These are phyloP conservation scores for Talaromyces marneffei DNA, from an alignment of 2,329 filamentous ascomycete genomes.

Conservation along the genomic window DNA sequence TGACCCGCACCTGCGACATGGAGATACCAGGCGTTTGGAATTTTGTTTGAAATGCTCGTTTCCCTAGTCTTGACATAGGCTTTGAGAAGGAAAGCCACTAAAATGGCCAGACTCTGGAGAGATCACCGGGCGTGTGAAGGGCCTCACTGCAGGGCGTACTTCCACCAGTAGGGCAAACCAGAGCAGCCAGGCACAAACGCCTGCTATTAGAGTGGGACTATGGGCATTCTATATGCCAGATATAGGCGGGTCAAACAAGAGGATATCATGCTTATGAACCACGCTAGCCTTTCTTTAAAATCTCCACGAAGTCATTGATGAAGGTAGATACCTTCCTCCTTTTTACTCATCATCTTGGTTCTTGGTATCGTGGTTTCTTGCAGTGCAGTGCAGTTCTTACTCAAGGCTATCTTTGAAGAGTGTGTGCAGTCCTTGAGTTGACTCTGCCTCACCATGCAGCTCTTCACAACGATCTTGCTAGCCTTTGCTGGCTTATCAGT, in stretches of 20 bases:
- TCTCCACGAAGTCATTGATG: not conserved
- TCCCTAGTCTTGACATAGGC: not conserved
- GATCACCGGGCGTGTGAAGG: not conserved
- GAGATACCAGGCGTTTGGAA: not conserved
- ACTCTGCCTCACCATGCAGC: slow-evolving; percentile 1
- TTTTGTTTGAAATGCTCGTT: not conserved
- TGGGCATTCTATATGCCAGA: not conserved
- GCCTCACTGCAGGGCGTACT: not conserved
- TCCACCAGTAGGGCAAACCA: not conserved
- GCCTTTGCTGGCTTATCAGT: slow-evolving; percentile 3
- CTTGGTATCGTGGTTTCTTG: not conserved
- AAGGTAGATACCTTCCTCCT: not conserved
- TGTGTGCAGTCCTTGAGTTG: not conserved
- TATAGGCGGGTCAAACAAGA: not conserved
- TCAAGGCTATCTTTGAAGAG: not conserved
- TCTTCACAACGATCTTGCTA: slow-evolving; percentile 1
- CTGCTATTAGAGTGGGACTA: not conserved
- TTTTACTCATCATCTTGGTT: not conserved
- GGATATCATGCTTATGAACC: not conserved
- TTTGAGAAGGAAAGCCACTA: not conserved
- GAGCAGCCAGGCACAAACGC: not conserved
- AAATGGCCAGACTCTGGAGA: not conserved
- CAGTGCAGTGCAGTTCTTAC: not conserved
- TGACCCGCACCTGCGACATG: not conserved
- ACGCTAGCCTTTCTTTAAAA: not conserved